Base-by-base conservation (phyloP, 1,284 basidiomycete species). In the Singerocomus rubriflavus region DNA sequence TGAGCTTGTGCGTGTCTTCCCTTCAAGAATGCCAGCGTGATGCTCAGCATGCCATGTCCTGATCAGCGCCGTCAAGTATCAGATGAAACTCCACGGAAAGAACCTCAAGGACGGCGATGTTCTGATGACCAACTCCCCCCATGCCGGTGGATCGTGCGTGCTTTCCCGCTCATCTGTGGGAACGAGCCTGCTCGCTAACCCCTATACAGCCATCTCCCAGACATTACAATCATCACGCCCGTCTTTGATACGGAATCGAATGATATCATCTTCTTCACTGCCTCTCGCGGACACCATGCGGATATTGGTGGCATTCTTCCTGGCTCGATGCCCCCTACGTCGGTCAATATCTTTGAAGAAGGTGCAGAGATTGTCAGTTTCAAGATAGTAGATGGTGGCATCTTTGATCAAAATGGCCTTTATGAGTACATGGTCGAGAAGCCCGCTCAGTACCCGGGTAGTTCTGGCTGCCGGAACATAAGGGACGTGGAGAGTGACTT, bases 241-340 rank as follows among this genome's bases (percentile, higher is more conserved):
- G 92, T 94, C 29, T 95, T 94, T 69, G 82, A 79, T 67, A 64
- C 73, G 34, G 68, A 70, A 49, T 69, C 75, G 16, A 77, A 77
- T 58, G 77, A 91, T 60, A 92, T 94, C 64, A 91, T 95, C 57
- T 95, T 95, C 74, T 95, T 93, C 66, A 93, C 90, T 13, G 93
- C 93, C 13, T 93, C 90, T 17, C 81, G 93, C 43, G 93, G 90
- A 0, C 89, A 92, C 63, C 89, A 96, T 67, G 92, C 93, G 5
- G 91, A 91, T 59, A 79, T 84, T 36, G 78, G 82, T 1, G 85
- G 85, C 0, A 88, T 88, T 57, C 76, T 93, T 6, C 91, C 93
- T 2, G 90, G 84, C 17, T 93, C 91, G 14, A 98, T 98, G 95
- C 95, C 95, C 0, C 92, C 95, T 0, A 94, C 89, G 1, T 91